Evolutionary conservation across 1,139 yeast species (phyloP), one percentile per base, ranked within the genome.

Genomic region (Suhomyces wounanorum): DNA sequence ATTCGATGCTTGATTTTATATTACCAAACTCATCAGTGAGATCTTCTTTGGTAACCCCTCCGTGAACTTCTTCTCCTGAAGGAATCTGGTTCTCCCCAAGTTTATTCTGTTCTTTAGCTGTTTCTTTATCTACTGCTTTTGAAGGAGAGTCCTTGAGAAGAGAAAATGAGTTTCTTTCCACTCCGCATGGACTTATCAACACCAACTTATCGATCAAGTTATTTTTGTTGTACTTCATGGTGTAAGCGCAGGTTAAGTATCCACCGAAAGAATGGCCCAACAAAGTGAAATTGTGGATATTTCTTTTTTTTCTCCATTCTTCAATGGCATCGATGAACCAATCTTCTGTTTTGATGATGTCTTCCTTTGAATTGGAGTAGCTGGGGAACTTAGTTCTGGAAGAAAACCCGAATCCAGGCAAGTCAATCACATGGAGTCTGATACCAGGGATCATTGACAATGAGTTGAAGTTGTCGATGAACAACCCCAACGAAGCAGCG

Each of bases 251-350:
- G 23, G 95, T 85, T 52, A 94, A 69, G 61, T 91, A 91, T 0
- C 97, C 98, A 17, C 99, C 99, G 61, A 91, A 83, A 0, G 98
- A 91, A 68, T 94, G 99, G 1, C 96, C 97, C 53, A 94, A 78
- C 23, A 94, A 67, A 28, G 88, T 83, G 60, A 94, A 85, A 55
- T 79, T 79, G 5, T 77, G 72, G 40, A 88, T 68, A 0, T 77
- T 73, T 42, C 87, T 77, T 30, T 71, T 73, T 39, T 65, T 64
- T 56, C 98, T 77, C 99, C 99, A 94, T 55, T 73, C 75, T 63
- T 94, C 98, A n/a, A 94, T 66, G 1, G 92, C 75, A 58, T 89
- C 96, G 35, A 87, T 75, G 59, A 90, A 92, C 77, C 89, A 85
- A 55, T 82, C 77, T 63, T 90, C 96, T 13, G 86, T 82, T 55